A percentile compares a stretch with the other conserved stretches of the same genome.
phyloP scores from a whole-genome alignment of 768 basidiomycete genomes.

The Termitomyces sp. region DNA sequence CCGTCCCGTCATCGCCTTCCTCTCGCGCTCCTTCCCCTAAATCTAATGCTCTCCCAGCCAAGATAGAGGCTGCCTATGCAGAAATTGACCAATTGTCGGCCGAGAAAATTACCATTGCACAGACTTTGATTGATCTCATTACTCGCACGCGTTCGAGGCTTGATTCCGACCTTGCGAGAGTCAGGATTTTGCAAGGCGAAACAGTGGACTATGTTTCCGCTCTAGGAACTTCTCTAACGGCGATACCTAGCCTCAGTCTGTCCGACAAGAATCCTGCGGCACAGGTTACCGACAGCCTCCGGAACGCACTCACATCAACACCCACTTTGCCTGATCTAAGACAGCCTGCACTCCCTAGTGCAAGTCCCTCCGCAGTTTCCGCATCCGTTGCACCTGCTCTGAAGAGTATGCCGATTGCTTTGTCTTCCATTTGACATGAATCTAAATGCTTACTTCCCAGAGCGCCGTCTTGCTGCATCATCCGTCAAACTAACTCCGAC shows the following conservation, averaged over 20 bases:
- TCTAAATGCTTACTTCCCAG: conserved; percentile 17
- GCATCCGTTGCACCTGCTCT: conserved; percentile 23
- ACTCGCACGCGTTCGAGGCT: conserved; percentile 41
- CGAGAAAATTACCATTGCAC: conserved; percentile 42
- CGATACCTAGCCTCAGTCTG: conserved; percentile 5
- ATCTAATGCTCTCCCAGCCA: conserved; percentile 30
- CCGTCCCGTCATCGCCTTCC: conserved; percentile 20
- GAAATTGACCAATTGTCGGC: conserved; percentile 38
- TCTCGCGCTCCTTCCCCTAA: conserved; percentile 32
- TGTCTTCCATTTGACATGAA: neutral
- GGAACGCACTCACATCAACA: conserved; percentile 30
- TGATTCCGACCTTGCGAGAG: conserved; percentile 42
- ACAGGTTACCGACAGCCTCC: conserved; percentile 37
- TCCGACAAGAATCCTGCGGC: conserved; percentile 22
- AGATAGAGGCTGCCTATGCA: conserved; percentile 38
- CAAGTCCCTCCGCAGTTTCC: conserved; percentile 15
- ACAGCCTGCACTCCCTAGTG: conserved; percentile 14
- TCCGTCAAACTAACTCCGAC: conserved; percentile 39
- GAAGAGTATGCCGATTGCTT: conserved; percentile 30
- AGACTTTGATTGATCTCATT: conserved; percentile 44
- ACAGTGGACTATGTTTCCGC: conserved; percentile 24
- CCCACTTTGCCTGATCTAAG: conserved; percentile 23
- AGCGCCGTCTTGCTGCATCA: conserved; percentile 32
- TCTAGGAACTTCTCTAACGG: conserved; percentile 11
- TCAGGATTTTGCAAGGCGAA: conserved; percentile 43